Base-by-base conservation (phyloP, 345 rosid genomes). In the Pseudoturritis turrita region DNA sequence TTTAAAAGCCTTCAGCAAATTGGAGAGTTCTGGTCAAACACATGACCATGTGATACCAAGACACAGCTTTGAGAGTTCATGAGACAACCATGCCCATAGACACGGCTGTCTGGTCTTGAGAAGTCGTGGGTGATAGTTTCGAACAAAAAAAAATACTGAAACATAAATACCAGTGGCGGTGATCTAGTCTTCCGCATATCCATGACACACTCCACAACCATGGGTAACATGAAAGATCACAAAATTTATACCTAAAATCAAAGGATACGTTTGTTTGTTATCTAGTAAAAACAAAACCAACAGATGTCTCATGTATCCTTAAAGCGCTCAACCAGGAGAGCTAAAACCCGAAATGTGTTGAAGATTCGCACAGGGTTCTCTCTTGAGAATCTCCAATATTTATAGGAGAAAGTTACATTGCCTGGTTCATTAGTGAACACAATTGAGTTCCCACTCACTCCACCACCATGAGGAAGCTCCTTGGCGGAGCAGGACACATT, bases 381-480 rank as follows among this genome's bases (percentile, higher is more conserved):
- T 7, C 40, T 15, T 6, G 54, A 44, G 12, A 3, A 3, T 45
- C 10, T 65, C 70, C 70, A 65, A 14, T n/a, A n/a, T n/a, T n/a
- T n/a, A n/a, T 50, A 65, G 2, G 35, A 7, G 33, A 4, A 36
- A 3, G 15, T 50, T 36, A 1, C 37, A 70, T 33, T 13, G 9
- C 17, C 17, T 21, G 10, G 17, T 23, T 3, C 10, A 10, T 23
- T n/a, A 0, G 57, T 60, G 17, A 49, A 19, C 57, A 64, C n/a
- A 7, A 64, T 1, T 14, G 75, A 60, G 75, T 71, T 60, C 13
- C 61, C 43, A 50, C 33, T 49, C 33, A 60, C 9, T 60, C 68
- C 67, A 71, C 52, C 60, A 28, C 37, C 75, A 60, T 14, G 12
- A 39, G 43, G 68, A 60, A 71, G 22, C 15, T 60, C 43, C 33